These are phyloP conservation scores for Backusella morwellensis DNA, from an alignment of 192 early-diverging fungal genomes.

Conservation along the genomic window DNA sequence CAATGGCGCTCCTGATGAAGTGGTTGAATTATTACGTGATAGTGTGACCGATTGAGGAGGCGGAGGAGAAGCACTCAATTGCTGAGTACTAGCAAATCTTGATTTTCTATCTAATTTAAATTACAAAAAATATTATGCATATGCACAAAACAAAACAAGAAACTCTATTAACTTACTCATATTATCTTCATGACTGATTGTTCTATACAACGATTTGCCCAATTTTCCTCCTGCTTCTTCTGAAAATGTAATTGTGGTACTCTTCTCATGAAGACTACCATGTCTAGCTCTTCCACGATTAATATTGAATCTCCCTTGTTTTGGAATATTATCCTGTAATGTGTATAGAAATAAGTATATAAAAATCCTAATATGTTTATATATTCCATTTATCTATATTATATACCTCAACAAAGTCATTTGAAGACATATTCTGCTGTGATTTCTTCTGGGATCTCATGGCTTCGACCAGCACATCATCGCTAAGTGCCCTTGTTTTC, in stretches of 20 bases:
- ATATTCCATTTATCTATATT: background rate
- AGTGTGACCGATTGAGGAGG: conserved; percentile 13
- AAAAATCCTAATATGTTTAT: background rate
- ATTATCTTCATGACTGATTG: conserved; percentile 11
- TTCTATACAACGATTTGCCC: background rate
- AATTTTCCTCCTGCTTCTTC: background rate
- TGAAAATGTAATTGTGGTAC: conserved; percentile 9
- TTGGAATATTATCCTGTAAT: background rate
- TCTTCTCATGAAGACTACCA: conserved; percentile 14
- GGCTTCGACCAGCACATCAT: conserved; percentile 3
- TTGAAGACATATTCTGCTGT: background rate
- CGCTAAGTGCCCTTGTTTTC: conserved; percentile 21
- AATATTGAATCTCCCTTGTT: background rate
- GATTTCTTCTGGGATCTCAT: background rate
- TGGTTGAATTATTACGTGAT: conserved; percentile 19
- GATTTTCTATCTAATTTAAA: conserved; percentile 12
- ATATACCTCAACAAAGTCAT: background rate
- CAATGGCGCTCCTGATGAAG: background rate
- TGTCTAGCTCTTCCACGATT: conserved; percentile 7
- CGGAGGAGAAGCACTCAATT: background rate
- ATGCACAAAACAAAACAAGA: background rate
- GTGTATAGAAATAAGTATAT: background rate
- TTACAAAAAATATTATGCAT: background rate
- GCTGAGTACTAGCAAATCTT: conserved; percentile 2
- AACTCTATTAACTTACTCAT: background rate